Conservation (phyloP, 192 early-diverging fungal genomes). For the Dissophora ornata region DNA sequence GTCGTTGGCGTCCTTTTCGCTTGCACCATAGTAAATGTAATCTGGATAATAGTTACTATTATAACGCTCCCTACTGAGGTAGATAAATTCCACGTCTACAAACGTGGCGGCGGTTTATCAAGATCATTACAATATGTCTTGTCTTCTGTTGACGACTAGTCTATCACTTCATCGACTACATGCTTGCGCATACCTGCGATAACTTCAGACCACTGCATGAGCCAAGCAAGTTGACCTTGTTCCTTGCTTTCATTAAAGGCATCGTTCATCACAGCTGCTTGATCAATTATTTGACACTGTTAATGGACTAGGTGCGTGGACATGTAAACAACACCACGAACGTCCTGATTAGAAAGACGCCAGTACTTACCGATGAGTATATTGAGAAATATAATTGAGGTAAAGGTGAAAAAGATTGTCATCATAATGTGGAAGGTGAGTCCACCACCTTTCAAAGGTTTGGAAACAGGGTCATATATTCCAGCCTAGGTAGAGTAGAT, state of each 20-base stretch:
- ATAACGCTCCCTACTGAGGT: too few relatives aligned
- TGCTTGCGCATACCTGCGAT: conserved; percentile 23
- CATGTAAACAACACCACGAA: background rate
- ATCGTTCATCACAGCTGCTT: conserved; percentile 29
- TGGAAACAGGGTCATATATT: conserved; percentile 20
- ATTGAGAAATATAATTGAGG: conserved; percentile 30
- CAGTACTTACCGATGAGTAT: conserved; percentile 23
- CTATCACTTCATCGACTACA: too few relatives aligned
- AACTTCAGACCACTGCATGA: conserved; percentile 20
- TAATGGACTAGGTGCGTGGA: background rate
- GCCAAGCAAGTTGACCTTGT: conserved; percentile 19
- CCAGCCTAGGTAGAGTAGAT: conserved; percentile 10
- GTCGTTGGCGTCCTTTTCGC: too few relatives aligned
- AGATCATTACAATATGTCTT: too few relatives aligned
- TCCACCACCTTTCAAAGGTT: background rate
- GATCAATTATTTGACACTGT: background rate
- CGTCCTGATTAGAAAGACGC: background rate
- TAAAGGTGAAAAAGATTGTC: conserved; percentile 20
- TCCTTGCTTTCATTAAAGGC: conserved; percentile 11
- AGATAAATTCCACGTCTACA: too few relatives aligned
- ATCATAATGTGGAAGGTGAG: conserved; percentile 24
- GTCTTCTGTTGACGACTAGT: too few relatives aligned
- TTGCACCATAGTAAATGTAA: too few relatives aligned
- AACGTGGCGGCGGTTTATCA: too few relatives aligned
- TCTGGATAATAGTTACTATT: too few relatives aligned